phyloP scores from a whole-genome alignment of 768 basidiomycete species.

The Tylopilus sp. region DNA sequence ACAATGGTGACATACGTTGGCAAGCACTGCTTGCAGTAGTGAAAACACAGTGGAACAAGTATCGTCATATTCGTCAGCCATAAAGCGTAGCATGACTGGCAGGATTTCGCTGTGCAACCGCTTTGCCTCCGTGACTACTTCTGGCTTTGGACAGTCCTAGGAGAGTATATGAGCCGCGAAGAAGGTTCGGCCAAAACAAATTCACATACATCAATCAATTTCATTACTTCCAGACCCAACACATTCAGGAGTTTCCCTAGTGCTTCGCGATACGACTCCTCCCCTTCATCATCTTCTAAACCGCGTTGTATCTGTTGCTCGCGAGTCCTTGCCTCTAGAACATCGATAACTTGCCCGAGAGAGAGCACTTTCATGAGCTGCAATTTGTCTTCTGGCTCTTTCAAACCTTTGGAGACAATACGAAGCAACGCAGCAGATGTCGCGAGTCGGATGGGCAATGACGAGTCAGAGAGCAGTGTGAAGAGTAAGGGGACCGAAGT shows the following conservation, averaged over 20 bases:
- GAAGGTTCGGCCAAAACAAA: background rate
- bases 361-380: conserved; percentile 88
- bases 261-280: conserved; percentile 86
- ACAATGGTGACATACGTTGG: conserved; percentile 48
- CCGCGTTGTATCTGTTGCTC: conserved; percentile 62
- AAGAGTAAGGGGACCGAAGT: conserved; percentile 84
- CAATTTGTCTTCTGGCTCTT: conserved; percentile 86
- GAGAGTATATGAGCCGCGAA: conserved; percentile 5
- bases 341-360: conserved; percentile 75
- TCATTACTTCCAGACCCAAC: conserved; percentile 77
- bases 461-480: conserved; percentile 72
- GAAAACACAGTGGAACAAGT: conserved; percentile 84
- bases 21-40: conserved; percentile 70
- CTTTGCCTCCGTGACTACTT: conserved; percentile 61
- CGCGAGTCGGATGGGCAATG: conserved; percentile 77
- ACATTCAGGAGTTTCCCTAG: conserved; percentile 81
- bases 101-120: conserved; percentile 62
- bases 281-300: conserved; percentile 77
- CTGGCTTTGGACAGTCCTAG: conserved; percentile 60
- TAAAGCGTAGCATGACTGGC: conserved; percentile 81
- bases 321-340: conserved; percentile 74
- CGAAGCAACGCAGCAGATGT: conserved; percentile 76
- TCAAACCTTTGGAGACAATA: conserved; percentile 90
- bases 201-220: conserved; percentile 68
- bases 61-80: conserved; percentile 89